Percentiles rank a stretch among this genome's conserved stretches.
Conservation (phyloP, 108 stramenopile genomes). For the Cyclostephanos tholiformis region DNA sequence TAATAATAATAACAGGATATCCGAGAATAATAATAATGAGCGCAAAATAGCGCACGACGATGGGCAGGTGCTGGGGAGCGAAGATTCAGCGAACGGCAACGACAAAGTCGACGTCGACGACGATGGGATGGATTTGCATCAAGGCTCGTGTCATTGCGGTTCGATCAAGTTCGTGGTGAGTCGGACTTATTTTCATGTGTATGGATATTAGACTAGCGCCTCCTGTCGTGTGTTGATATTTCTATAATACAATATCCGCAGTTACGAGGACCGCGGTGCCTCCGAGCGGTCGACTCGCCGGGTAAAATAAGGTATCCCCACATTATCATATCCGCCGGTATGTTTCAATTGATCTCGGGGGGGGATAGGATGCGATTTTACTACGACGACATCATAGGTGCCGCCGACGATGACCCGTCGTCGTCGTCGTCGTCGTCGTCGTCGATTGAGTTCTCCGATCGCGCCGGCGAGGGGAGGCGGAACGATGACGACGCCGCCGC, state of each 20-base stretch:
- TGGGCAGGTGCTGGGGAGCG: not conserved
- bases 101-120: constrained; percentile 7
- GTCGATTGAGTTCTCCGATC: constrained; percentile 5
- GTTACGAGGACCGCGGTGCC: constrained; percentile 58
- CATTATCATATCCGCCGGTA: constrained; percentile 50
- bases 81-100: not conserved
- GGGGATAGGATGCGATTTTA: constrained; percentile 62
- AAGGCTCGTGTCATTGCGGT: constrained; percentile 73
- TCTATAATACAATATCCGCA: constrained; percentile 9
- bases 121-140: constrained; percentile 35
- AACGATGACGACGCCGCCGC: constrained; percentile 1
- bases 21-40: not conserved
- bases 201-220: not conserved
- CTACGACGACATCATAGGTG: constrained; percentile 37
- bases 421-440: no score
- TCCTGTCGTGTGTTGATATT: not conserved
- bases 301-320: constrained; percentile 78
- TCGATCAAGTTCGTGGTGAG: constrained; percentile 66
- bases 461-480: constrained; percentile 21
- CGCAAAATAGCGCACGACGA: not conserved
- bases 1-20: not conserved
- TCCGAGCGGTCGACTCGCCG: constrained; percentile 51
- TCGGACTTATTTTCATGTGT: not conserved
- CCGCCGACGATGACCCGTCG: constrained; percentile 11
- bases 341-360: constrained; percentile 57